Evolutionary conservation across 106 monocot genomes (phyloP).

Genomic region (Acanthochlamys bracteata): DNA sequence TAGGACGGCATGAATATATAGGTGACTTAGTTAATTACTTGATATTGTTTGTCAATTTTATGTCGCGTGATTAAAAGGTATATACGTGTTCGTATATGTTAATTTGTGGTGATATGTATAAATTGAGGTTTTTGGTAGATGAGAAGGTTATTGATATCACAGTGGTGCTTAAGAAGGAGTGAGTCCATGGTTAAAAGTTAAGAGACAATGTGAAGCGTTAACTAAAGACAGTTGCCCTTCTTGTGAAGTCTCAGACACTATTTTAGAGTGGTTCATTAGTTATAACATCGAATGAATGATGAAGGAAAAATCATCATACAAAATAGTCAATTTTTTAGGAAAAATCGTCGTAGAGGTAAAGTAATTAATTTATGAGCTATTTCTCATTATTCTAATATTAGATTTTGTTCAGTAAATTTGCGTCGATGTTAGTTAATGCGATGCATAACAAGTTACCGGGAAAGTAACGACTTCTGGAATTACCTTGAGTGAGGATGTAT

Average conservation of each 20-base stretch:
- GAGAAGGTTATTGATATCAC: conserved; percentile 12
- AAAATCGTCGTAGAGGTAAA: conserved; percentile 4
- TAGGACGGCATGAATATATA: conserved; percentile 6
- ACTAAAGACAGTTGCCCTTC: background rate
- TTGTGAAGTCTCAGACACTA: conserved; percentile 7
- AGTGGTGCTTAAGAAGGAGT: background rate
- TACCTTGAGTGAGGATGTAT: conserved; percentile 21
- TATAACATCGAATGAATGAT: conserved; percentile 2
- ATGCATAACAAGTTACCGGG: conserved; percentile 13
- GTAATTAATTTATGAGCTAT: too few relatives aligned
- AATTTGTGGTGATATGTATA: conserved; percentile 5
- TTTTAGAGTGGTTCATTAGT: background rate
- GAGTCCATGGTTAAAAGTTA: conserved; percentile 13
- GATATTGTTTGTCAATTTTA: background rate
- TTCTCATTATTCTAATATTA: background rate
- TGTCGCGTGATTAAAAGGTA: background rate
- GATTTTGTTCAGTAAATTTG: background rate
- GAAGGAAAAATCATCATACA: conserved; percentile 11
- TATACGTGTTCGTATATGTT: too few relatives aligned
- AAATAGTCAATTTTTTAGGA: background rate
- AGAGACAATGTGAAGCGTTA: background rate
- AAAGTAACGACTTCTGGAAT: conserved; percentile 20
- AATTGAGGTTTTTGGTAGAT: conserved; percentile 4
- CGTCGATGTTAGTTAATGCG: too few relatives aligned
- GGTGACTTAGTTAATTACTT: too few relatives aligned